These are phyloP conservation scores for Sanghuangporus weigelae DNA, from an alignment of 1,284 basidiomycete species.

Conservation along the genomic window DNA sequence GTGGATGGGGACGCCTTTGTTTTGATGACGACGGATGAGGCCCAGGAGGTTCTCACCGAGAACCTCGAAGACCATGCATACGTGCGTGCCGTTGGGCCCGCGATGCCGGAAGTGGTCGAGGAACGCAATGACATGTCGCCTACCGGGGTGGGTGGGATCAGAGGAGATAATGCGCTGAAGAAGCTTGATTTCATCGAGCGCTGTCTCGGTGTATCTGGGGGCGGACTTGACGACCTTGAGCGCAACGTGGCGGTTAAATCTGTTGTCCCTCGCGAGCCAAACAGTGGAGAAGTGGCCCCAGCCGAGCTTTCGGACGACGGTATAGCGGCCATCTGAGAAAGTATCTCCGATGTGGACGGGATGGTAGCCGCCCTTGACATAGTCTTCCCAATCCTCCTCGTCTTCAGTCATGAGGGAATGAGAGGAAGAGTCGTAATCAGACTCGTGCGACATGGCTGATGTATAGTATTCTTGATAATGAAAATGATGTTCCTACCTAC, in stretches of 20 bases:
- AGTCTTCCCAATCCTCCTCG: slow-evolving; percentile 83
- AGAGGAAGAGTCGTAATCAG: slow-evolving; percentile 47
- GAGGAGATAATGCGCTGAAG: slow-evolving; percentile 92
- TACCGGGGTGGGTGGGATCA: slow-evolving; percentile 69
- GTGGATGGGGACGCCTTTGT: slow-evolving; percentile 90
- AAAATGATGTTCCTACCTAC: no score
- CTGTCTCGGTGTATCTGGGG: slow-evolving; percentile 95
- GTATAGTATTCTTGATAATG: background rate
- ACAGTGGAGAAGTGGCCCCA: slow-evolving; percentile 98
- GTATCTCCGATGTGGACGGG: slow-evolving; percentile 94
- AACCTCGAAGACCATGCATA: slow-evolving; percentile 99
- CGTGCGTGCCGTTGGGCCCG: slow-evolving; percentile 94
- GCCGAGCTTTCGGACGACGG: slow-evolving; percentile 92
- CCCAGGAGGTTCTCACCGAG: slow-evolving; percentile 97
- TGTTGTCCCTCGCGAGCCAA: slow-evolving; percentile 87
- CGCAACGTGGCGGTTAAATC: slow-evolving; percentile 92
- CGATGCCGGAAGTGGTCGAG: slow-evolving; percentile 97
- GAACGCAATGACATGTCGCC: slow-evolving; percentile 89
- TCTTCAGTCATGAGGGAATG: slow-evolving; percentile 67
- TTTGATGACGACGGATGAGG: slow-evolving; percentile 93
- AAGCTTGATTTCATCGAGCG: slow-evolving; percentile 97
- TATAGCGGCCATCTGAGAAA: slow-evolving; percentile 86
- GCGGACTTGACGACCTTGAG: slow-evolving; percentile 99
- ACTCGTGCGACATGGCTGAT: slow-evolving; percentile 37
- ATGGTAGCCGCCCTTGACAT: slow-evolving; percentile 90